phyloP scores from a whole-genome alignment of 306 rosid genomes.

The Quercus cerris region DNA sequence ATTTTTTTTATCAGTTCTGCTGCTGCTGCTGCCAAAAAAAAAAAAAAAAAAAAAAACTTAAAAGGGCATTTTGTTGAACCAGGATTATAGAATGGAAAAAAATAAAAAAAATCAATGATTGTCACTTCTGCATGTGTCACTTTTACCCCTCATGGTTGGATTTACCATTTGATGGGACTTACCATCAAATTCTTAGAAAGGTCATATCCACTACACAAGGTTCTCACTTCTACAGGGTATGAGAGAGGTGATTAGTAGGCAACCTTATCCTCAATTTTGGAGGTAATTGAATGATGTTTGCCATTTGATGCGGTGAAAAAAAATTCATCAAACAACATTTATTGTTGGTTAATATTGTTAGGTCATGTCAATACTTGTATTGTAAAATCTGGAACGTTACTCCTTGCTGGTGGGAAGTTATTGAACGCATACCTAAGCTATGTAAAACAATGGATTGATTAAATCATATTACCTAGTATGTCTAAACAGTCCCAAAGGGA shows the following conservation, averaged over 20 bases:
- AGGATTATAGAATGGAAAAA: not conserved
- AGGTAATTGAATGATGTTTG: not conserved
- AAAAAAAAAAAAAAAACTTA: not conserved
- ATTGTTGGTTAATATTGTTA: not conserved
- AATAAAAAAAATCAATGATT: not conserved
- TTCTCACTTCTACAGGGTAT: too few relatives aligned
- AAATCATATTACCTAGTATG: not conserved
- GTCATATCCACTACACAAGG: too few relatives aligned
- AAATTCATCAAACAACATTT: not conserved
- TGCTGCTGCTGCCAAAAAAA: not conserved
- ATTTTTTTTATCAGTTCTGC: slow-evolving; percentile 10
- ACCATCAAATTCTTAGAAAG: not conserved
- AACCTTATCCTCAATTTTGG: not conserved
- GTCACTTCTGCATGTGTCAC: not conserved
- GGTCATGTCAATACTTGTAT: not conserved
- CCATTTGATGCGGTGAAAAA: not conserved
- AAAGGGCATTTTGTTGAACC: not conserved
- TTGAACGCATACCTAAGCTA: not conserved
- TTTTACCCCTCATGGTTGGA: slow-evolving; percentile 7
- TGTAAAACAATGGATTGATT: not conserved
- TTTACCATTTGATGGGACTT: slow-evolving; percentile 4
- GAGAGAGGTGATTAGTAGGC: too few relatives aligned
- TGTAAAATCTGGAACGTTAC: not conserved
- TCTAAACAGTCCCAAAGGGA: not conserved
- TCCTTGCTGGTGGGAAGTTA: not conserved